These are phyloP conservation scores for Dionaea muscipula DNA, from an alignment of 179 eudicot species.

Conservation along the genomic window DNA sequence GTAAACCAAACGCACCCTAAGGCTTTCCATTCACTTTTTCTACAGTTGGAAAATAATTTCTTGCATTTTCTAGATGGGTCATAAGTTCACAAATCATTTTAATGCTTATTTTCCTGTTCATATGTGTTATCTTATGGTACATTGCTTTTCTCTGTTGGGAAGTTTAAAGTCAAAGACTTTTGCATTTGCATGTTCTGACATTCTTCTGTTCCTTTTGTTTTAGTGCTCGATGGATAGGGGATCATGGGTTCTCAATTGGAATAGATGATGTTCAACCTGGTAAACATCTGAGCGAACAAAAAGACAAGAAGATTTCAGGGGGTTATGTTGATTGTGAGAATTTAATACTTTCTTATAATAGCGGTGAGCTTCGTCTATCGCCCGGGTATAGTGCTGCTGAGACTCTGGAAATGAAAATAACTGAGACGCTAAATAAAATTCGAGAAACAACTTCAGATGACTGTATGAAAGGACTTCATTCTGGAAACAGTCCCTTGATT, in stretches of 20 bases:
- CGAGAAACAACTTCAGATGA: constrained; percentile 59
- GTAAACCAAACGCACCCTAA: no score
- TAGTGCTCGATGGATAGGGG: constrained; percentile 99
- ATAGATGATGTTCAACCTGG: constrained; percentile 95
- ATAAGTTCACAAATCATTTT: no score
- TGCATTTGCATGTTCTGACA: constrained; percentile 2
- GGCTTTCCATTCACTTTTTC: no score
- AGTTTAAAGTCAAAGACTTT: neutral
- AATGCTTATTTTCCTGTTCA: no score
- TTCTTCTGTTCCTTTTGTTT: constrained; percentile 6
- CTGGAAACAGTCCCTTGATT: constrained; percentile 92
- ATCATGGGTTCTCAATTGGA: constrained; percentile 97
- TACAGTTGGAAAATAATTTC: no score
- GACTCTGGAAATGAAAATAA: constrained; percentile 68
- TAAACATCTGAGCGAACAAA: constrained; percentile 29
- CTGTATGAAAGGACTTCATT: constrained; percentile 66
- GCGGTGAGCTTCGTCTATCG: constrained; percentile 46
- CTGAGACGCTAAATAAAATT: constrained; percentile 46
- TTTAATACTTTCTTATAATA: constrained; percentile 33
- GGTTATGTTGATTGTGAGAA: constrained; percentile 48
- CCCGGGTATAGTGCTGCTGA: constrained; percentile 82
- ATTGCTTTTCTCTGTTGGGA: neutral
- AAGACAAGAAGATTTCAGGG: constrained; percentile 24
- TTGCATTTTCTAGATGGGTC: no score
- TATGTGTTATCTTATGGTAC: neutral